Conservation (phyloP, 345 rosid species). For the Syzygium oleosum region DNA sequence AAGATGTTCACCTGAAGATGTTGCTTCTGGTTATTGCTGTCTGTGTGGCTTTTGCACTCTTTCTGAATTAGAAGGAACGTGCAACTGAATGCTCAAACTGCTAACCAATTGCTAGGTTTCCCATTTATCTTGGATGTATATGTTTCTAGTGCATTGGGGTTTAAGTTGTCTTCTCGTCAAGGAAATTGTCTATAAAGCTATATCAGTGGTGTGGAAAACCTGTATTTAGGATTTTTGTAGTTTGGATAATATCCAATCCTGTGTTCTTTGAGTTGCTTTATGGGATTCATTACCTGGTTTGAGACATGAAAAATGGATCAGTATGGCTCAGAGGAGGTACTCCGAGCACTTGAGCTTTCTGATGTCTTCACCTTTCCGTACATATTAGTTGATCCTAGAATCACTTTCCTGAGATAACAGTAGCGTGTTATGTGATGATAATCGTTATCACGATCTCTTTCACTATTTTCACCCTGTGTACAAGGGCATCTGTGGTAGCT, state of each 20-base stretch:
- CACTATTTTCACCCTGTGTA: not conserved
- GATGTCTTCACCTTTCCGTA: not conserved
- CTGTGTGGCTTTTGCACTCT: slow-evolving; percentile 47
- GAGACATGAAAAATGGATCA: not conserved
- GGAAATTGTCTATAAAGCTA: slow-evolving; percentile 17
- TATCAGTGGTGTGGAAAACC: not conserved
- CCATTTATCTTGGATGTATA: slow-evolving; percentile 14
- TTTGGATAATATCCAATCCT: not conserved
- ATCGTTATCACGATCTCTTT: not conserved
- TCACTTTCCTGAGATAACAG: not conserved
- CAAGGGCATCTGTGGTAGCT: not conserved
- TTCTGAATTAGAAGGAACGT: slow-evolving; percentile 36
- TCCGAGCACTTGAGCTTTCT: not conserved
- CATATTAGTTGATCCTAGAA: not conserved
- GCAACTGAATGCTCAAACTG: slow-evolving; percentile 3
- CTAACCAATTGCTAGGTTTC: slow-evolving; percentile 3
- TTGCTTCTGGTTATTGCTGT: slow-evolving; percentile 43
- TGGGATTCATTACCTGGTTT: not conserved
- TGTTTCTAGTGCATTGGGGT: not conserved
- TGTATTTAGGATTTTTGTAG: not conserved
- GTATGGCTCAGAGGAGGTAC: not conserved
- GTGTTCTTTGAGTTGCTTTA: not conserved
- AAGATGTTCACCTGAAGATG: slow-evolving; percentile 62
- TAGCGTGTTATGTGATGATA: not conserved
- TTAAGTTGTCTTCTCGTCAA: not conserved